Percentiles rank a stretch among this genome's conserved stretches.
Evolutionary conservation across 163 green algal genomes (phyloP).

Genomic region (Scenedesmus sp.): DNA sequence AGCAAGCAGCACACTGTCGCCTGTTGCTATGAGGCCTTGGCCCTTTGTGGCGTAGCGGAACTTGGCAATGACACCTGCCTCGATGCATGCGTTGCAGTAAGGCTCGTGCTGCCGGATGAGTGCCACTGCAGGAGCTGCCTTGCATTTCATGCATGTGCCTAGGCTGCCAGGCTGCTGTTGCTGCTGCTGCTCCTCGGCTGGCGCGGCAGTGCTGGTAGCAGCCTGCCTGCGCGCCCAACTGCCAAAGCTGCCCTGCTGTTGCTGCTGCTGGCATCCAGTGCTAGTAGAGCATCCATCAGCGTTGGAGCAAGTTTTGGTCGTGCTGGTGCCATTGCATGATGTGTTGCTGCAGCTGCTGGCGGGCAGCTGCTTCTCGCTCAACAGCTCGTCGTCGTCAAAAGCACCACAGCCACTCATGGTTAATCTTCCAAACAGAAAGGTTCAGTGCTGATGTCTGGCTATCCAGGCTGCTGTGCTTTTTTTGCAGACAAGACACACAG

Average conservation of each 20-base stretch:
- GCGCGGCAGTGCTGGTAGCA: neutral
- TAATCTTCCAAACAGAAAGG: neutral
- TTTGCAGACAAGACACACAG: neutral
- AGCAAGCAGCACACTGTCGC: conserved; percentile 54
- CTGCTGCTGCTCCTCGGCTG: neutral
- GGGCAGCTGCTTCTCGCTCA: neutral
- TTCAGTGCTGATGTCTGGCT: too few species aligned
- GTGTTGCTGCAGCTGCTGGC: neutral
- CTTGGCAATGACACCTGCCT: conserved; percentile 57
- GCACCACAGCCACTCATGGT: neutral
- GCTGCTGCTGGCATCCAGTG: conserved; percentile 2
- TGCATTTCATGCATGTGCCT: conserved; percentile 48
- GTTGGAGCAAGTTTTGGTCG: neutral
- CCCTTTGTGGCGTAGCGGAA: conserved; percentile 57
- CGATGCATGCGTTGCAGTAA: conserved; percentile 70
- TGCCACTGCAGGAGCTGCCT: conserved; percentile 23
- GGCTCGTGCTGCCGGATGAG: conserved; percentile 63
- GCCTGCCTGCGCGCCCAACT: conserved; percentile 27
- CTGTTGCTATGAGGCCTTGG: conserved; percentile 45
- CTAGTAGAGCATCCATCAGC: neutral
- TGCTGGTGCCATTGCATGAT: neutral
- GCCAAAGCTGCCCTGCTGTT: conserved; percentile 43
- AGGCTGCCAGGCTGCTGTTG: neutral
- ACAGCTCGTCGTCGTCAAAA: neutral
- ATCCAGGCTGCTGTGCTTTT: neutral